Evolutionary conservation across 139 green algal genomes (phyloP), one percentile per base, ranked within the genome.

Genomic region (Trebouxia sp.): DNA sequence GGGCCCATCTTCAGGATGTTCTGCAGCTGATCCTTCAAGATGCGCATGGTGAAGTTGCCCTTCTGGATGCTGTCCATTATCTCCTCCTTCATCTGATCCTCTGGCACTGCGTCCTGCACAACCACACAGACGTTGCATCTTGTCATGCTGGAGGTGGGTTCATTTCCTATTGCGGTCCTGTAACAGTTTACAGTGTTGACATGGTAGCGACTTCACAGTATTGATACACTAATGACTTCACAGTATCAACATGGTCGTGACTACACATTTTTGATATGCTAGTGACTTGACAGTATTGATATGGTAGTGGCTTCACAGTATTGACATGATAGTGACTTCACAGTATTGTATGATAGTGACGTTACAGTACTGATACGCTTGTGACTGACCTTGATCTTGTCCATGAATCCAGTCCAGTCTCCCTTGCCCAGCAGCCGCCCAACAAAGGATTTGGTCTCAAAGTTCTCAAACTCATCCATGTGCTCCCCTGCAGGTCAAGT

Each of bases 381-480:
- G n/a, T n/a, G n/a, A n/a, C 88, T 51, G 39, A 92, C 90, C 74
- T 90, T 83, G 28, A 99, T 96, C 72, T 98, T 98, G 86, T 99
- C 91, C 82, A 99, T 95, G 58, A 99, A 94, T 5, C 94, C 89
- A 32, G 65, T 89, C 84, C 95, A 96, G 81, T 99, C 96, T 43
- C 96, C 96, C 80, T 88, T 87, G 38, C 96, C 96, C 66, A 99
- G 93, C 78, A 99, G 87, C 10, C 96, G 88, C 41, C 90, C 88
- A 58, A 99, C 97, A 85, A 99, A 99, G 35, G 94, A 86, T 80
- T 97, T 94, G 39, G 96, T 91, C 79, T 99, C 93, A 83, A 99
- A 99, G 5, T 65, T 51, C 87, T 99, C 97, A 89, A 99, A 97
- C 89, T 99, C 95, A 87, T 99, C 94, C 91, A 99, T 98, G 87